Evolutionary conservation across 1,284 basidiomycete genomes (phyloP).

Genomic region (Malassezia nana): DNA sequence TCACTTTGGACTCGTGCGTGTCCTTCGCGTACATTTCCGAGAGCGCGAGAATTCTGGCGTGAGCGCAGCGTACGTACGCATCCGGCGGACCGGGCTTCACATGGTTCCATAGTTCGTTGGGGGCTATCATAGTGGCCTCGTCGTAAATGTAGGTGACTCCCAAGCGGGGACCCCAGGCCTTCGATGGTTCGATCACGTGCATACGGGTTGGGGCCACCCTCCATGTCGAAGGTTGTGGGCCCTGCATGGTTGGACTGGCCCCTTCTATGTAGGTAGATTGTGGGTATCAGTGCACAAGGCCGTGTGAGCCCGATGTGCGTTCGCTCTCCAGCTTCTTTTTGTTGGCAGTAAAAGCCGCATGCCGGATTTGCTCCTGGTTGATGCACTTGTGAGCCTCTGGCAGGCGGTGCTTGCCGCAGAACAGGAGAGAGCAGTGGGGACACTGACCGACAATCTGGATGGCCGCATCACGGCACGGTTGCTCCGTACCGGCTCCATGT

Average conservation of each 20-base stretch:
- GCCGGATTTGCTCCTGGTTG: slow-evolving; percentile 38
- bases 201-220: background rate
- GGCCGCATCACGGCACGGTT: slow-evolving; percentile 44
- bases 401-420: slow-evolving; percentile 44
- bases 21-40: slow-evolving; percentile 77
- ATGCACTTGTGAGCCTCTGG: slow-evolving; percentile 45
- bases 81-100: slow-evolving; percentile 1
- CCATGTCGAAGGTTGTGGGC: too few relatives aligned
- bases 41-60: slow-evolving; percentile 67
- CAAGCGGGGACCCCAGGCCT: background rate
- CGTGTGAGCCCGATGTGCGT: slow-evolving; percentile 35
- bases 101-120: background rate
- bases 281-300: slow-evolving; percentile 37
- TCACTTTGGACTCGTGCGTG: slow-evolving; percentile 81
- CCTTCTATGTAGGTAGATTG: background rate
- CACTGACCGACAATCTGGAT: slow-evolving; percentile 46
- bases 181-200: background rate
- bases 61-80: slow-evolving; percentile 11
- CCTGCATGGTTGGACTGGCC: background rate
- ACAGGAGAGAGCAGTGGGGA: slow-evolving; percentile 45
- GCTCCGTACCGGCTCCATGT: slow-evolving; percentile 37
- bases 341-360: slow-evolving; percentile 45
- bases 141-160: background rate
- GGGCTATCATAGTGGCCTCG: too few relatives aligned
- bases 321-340: slow-evolving; percentile 47